These are phyloP conservation scores for Eucalyptus pumila DNA, from an alignment of 345 rosid genomes.

Conservation along the genomic window DNA sequence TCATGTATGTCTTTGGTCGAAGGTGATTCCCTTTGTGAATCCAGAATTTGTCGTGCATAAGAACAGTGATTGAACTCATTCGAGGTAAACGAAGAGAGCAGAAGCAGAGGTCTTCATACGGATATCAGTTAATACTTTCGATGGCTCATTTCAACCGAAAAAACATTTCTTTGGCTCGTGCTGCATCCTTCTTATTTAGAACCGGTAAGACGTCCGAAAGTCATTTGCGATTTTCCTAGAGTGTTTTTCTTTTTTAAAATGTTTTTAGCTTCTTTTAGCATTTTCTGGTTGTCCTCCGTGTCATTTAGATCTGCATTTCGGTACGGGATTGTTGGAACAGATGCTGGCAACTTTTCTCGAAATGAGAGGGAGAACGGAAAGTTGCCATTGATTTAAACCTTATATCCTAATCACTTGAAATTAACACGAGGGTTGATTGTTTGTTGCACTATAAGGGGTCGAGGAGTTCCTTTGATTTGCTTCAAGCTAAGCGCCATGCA, in stretches of 20 bases:
- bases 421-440: neutral
- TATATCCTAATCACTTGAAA: neutral
- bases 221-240: neutral
- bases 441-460: neutral
- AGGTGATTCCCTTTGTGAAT: neutral
- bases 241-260: fast-evolving
- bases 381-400: neutral
- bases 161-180: neutral
- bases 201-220: neutral
- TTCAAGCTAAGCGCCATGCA: neutral
- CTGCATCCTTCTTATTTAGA: neutral
- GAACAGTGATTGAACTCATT: neutral
- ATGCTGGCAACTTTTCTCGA: neutral
- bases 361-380: neutral
- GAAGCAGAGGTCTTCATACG: neutral
- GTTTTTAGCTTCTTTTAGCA: neutral
- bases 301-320: neutral
- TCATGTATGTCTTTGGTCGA: neutral
- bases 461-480: neutral
- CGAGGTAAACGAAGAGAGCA: neutral
- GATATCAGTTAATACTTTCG: neutral
- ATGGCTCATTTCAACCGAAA: neutral
- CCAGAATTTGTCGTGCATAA: neutral
- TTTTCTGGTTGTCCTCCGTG: neutral
- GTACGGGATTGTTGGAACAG: neutral